A percentile compares a stretch with the other conserved stretches of the same genome.
Conservation (phyloP, 306 rosid genomes). For the Cyclanthera cordifolia region DNA sequence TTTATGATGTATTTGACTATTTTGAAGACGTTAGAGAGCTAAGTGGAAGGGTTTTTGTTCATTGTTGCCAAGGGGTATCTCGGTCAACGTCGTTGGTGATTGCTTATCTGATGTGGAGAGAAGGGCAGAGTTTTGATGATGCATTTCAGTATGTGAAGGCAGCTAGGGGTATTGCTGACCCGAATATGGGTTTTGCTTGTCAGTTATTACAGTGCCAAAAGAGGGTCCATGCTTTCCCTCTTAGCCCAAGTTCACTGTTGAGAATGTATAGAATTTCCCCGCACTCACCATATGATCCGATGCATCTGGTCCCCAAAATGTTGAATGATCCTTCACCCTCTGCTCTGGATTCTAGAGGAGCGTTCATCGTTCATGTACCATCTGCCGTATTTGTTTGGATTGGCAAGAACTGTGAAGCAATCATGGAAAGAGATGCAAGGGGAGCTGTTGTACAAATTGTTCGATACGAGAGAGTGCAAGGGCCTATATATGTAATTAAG, state of each 20-base stretch:
- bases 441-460: constrained; percentile 92
- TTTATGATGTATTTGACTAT: constrained; percentile 92
- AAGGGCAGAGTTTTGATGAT: constrained; percentile 98
- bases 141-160: constrained; percentile 99
- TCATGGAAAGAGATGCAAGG: constrained; percentile 96
- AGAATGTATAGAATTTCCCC: constrained; percentile 93
- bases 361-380: constrained; percentile 68
- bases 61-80: constrained; percentile 98
- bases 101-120: constrained; percentile 99
- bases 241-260: constrained; percentile 93
- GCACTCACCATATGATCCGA: constrained; percentile 89
- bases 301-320: constrained; percentile 97
- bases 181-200: constrained; percentile 99
- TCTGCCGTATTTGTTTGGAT: constrained; percentile 87
- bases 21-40: constrained; percentile 96
- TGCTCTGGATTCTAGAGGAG: constrained; percentile 92
- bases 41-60: constrained; percentile 88
- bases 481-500: constrained; percentile 45
- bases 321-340: constrained; percentile 56
- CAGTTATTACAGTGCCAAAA: constrained; percentile 94
- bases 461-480: constrained; percentile 87
- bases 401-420: constrained; percentile 66
- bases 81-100: constrained; percentile 95
- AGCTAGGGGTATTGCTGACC: constrained; percentile 96
- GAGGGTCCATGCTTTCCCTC: constrained; percentile 93